Conservation (phyloP, 805 yeast species). For the Isabelozyma gotoi region DNA sequence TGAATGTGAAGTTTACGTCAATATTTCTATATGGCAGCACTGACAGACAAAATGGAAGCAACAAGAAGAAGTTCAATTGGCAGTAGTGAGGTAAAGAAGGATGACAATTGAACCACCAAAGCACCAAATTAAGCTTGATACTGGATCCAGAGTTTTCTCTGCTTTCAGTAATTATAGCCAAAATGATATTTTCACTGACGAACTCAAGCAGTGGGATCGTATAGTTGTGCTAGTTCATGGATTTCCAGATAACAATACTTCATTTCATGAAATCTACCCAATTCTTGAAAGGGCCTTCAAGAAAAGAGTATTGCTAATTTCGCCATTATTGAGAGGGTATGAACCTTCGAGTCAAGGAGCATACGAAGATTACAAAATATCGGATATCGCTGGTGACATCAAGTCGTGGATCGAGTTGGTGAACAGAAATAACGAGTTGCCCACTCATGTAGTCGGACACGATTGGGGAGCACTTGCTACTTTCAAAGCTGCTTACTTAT, state of each 20-base stretch:
- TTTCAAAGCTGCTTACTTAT: constrained; percentile 31
- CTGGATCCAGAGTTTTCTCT: constrained; percentile 18
- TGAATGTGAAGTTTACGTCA: too few relatives aligned
- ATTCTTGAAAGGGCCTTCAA: constrained; percentile 13
- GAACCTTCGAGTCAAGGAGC: constrained; percentile 30
- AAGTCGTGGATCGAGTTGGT: constrained; percentile 28
- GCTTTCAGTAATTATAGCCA: constrained; percentile 16
- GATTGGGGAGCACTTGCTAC: constrained; percentile 45
- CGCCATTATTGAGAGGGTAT: constrained; percentile 40
- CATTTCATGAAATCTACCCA: constrained; percentile 24
- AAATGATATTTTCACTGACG: constrained; percentile 11
- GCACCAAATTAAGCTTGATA: constrained; percentile 9
- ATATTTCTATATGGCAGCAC: too few relatives aligned
- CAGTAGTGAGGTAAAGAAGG: too few relatives aligned
- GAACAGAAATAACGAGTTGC: constrained; percentile 10
- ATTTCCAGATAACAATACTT: constrained; percentile 37
- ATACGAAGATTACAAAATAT: constrained; percentile 21
- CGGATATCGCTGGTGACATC: constrained; percentile 34
- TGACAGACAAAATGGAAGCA: too few relatives aligned
- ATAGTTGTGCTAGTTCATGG: constrained; percentile 33
- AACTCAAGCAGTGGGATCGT: constrained; percentile 13
- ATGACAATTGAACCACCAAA: not conserved
- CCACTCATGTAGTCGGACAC: constrained; percentile 41
- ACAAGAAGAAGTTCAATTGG: too few relatives aligned
- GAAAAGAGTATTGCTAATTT: constrained; percentile 20